Percentiles rank a stretch among this genome's conserved stretches.
phyloP scores from a whole-genome alignment of 768 basidiomycete genomes.

The Leucocoprinus birnbaumii region DNA sequence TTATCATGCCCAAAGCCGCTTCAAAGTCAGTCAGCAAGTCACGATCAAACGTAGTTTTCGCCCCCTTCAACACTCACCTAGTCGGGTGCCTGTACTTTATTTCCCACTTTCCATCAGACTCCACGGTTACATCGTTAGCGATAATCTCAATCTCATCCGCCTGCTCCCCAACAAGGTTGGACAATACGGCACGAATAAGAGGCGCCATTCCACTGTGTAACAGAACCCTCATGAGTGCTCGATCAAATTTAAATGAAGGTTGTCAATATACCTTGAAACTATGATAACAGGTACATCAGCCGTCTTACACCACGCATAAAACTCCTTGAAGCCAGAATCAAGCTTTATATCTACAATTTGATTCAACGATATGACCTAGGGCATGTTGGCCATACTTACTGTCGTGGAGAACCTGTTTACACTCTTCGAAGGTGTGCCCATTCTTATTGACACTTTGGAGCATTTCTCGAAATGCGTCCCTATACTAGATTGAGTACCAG shows the following conservation, averaged over 20 bases:
- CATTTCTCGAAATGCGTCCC: slow-evolving; percentile 89
- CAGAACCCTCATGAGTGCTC: not conserved
- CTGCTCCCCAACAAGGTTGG: slow-evolving; percentile 71
- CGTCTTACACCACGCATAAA: slow-evolving; percentile 80
- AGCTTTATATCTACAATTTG: slow-evolving; percentile 67
- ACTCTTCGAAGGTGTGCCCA: slow-evolving; percentile 82
- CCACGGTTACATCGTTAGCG: slow-evolving; percentile 81
- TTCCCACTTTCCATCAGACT: slow-evolving; percentile 68
- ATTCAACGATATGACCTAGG: slow-evolving; percentile 5
- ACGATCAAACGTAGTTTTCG: not conserved
- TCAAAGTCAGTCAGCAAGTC: no score
- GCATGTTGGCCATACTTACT: slow-evolving; percentile 37
- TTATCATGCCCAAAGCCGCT: slow-evolving; percentile 96
- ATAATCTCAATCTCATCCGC: slow-evolving; percentile 84
- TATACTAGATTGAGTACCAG: slow-evolving; percentile 22
- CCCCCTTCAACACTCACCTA: slow-evolving; percentile 42
- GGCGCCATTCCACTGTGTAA: slow-evolving; percentile 85
- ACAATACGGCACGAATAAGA: slow-evolving; percentile 88
- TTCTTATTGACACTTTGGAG: slow-evolving; percentile 72
- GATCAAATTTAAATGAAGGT: not conserved
- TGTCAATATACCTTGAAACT: slow-evolving; percentile 69
- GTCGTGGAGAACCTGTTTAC: slow-evolving; percentile 69
- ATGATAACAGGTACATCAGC: slow-evolving; percentile 87
- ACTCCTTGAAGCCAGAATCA: slow-evolving; percentile 86
- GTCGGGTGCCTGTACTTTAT: slow-evolving; percentile 89